Evolutionary conservation across 2,329 filamentous ascomycete species (phyloP).

Genomic region (Lasiodiplodia citricola): DNA sequence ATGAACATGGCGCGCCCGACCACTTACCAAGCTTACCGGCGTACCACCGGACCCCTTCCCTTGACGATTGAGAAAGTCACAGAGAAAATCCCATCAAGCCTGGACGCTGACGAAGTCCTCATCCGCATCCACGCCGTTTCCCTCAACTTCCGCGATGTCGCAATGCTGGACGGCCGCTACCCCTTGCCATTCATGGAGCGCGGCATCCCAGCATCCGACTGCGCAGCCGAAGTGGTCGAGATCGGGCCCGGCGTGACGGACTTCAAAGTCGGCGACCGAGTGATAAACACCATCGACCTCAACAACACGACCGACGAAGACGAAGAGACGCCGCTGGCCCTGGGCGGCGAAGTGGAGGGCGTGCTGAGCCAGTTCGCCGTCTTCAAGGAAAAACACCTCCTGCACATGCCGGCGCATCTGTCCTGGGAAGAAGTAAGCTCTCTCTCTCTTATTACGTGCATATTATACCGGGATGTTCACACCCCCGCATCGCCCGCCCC

Average conservation of each 20-base stretch:
- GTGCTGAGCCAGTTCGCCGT: slow-evolving; percentile 32
- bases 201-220: slow-evolving; percentile 35
- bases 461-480: too few species aligned
- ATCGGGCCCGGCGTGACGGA: slow-evolving; percentile 30
- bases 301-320: slow-evolving; percentile 29
- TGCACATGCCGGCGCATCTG: too few species aligned
- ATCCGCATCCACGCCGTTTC: slow-evolving; percentile 37
- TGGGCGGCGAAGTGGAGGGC: slow-evolving; percentile 31
- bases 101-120: slow-evolving; percentile 32
- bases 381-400: too few species aligned
- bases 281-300: slow-evolving; percentile 30
- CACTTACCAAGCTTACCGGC: slow-evolving; percentile 32
- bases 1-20: background rate
- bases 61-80: slow-evolving; percentile 24
- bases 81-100: slow-evolving; percentile 30
- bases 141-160: slow-evolving; percentile 38
- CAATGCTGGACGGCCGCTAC: slow-evolving; percentile 34
- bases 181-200: slow-evolving; percentile 24
- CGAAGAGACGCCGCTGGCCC: slow-evolving; percentile 6
- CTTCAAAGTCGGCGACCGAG: slow-evolving; percentile 34
- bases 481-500: too few species aligned
- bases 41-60: slow-evolving; percentile 27
- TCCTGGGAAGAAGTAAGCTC: too few species aligned
- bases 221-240: slow-evolving; percentile 35
- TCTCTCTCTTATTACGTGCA: too few species aligned